Base-by-base conservation (phyloP, 1,139 yeast genomes). In the Candida sanyaensis region DNA sequence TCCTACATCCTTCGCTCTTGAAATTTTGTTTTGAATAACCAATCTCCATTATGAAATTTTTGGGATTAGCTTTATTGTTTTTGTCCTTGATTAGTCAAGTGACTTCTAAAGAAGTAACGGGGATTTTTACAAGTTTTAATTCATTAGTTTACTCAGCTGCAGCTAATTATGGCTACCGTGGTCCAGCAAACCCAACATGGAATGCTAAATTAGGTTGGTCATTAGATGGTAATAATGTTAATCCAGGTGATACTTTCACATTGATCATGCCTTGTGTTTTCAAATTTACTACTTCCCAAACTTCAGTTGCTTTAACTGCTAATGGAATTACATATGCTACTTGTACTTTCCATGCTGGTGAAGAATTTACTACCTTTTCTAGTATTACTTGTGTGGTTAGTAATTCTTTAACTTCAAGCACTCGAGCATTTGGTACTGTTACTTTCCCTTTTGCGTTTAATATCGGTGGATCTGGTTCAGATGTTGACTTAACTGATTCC, bases 311-410 rank as follows among this genome's bases (percentile, higher is more conserved):
- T 23, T 55, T 64, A 41, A 30, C 21, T 2, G 51, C 67, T 3
- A 67, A 68, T 10, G 71, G 65, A 46, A 61, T 37, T 2, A 36
- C 50, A 2, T 66, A 57, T 45, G 74, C 73, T 6, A 61, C 61
- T 4, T 69, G 74, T 62, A 38, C 44, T 1, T 50, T 60, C 10
- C 47, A 33, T 30, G 40, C 55, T 11, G 72, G 71, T 33, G 66
- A 61, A 32, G 27, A 56, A 6, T 33, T 59, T 21, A 58, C 60
- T n/a, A 47, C 62, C 8, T 61, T 49, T 48, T 64, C 71, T 1
- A 45, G 55, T 26, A 41, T 69, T n/a, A 48, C 47, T 4, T 69
- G 74, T 64, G 58, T 58, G 1, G 66, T 56, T n/a, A 43, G 34
- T 0, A 4, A 58, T 1, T 42, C 40, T 13, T 50, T 57, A 5